phyloP scores from a whole-genome alignment of 768 basidiomycete genomes.

The Kwoniella botswanensis region DNA sequence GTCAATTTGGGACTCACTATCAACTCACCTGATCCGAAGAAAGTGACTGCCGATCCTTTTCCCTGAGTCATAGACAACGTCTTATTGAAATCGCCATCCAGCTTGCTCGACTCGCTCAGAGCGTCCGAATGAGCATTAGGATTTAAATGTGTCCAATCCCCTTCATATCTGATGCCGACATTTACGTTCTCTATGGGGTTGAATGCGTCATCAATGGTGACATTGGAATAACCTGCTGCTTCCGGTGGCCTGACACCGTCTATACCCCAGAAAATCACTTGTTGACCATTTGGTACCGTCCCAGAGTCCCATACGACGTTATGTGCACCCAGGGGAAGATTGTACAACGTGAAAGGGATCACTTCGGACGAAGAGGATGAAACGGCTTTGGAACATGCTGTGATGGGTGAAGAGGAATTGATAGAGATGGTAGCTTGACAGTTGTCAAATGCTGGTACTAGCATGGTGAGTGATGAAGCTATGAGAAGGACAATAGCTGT shows the following conservation, averaged over 20 bases:
- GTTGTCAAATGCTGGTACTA: slow-evolving; percentile 33
- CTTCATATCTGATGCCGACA: slow-evolving; percentile 13
- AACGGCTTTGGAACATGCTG: slow-evolving; percentile 40
- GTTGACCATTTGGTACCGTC: slow-evolving; percentile 9
- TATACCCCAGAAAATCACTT: slow-evolving; percentile 51
- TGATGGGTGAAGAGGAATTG: slow-evolving; percentile 40
- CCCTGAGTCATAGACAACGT: slow-evolving; percentile 31
- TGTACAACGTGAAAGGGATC: slow-evolving; percentile 38
- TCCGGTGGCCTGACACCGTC: slow-evolving; percentile 29
- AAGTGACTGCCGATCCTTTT: slow-evolving; percentile 15
- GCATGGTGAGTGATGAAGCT: slow-evolving; percentile 45
- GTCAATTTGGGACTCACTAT: too few relatives aligned
- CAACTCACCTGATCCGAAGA: slow-evolving; percentile 33
- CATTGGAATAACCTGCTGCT: slow-evolving; percentile 23
- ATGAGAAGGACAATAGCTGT: not conserved
- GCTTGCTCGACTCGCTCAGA: slow-evolving; percentile 4
- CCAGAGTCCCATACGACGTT: slow-evolving; percentile 31
- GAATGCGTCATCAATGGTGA: slow-evolving; percentile 42
- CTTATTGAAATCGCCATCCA: slow-evolving; percentile 29
- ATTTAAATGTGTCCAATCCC: slow-evolving; percentile 30
- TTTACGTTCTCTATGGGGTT: slow-evolving; percentile 1
- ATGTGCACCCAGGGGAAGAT: slow-evolving; percentile 43
- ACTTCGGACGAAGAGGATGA: slow-evolving; percentile 13
- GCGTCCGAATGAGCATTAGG: slow-evolving; percentile 11
- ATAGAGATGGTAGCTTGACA: slow-evolving; percentile 47